These are phyloP conservation scores for Penicillium bialowiezense DNA, from an alignment of 495 filamentous ascomycete genomes.

Conservation along the genomic window DNA sequence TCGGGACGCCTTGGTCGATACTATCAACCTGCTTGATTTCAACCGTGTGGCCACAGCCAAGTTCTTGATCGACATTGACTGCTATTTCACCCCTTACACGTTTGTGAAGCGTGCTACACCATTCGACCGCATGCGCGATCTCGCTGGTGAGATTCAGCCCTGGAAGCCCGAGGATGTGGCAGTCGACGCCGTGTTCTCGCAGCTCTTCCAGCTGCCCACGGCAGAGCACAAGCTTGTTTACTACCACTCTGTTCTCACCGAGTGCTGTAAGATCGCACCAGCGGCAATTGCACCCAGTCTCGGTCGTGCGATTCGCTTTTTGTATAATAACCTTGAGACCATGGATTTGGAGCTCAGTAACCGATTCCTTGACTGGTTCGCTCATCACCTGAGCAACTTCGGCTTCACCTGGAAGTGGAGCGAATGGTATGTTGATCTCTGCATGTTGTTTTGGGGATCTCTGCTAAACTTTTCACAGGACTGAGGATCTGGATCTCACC, in stretches of 20 bases:
- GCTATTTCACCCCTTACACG: conserved; percentile 81
- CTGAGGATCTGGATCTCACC: conserved; percentile 77
- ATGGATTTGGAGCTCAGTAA: conserved; percentile 85
- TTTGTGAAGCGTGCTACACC: conserved; percentile 92
- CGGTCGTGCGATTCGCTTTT: conserved; percentile 86
- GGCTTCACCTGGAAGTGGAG: conserved; percentile 99
- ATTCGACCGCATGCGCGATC: conserved; percentile 82
- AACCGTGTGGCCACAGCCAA: conserved; percentile 86
- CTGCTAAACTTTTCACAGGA: conserved; percentile 40
- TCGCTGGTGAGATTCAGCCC: conserved; percentile 59
- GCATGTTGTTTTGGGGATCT: background rate
- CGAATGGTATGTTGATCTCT: conserved; percentile 66
- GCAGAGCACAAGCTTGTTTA: conserved; percentile 95
- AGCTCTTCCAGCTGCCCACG: conserved; percentile 81
- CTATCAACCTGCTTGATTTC: conserved; percentile 89
- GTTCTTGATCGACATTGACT: conserved; percentile 89
- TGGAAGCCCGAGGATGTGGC: conserved; percentile 99
- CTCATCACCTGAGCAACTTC: conserved; percentile 97
- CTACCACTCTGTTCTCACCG: conserved; percentile 91
- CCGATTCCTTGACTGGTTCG: conserved; percentile 96
- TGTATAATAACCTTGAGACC: conserved; percentile 74
- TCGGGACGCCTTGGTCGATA: conserved; percentile 84
- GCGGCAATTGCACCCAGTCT: conserved; percentile 94
- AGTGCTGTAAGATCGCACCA: conserved; percentile 91
- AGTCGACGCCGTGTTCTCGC: conserved; percentile 94